Percentiles rank a stretch among this genome's conserved stretches.
Evolutionary conservation across 2,329 filamentous ascomycete genomes (phyloP).

Genomic region (Clarireedia monteithiana): DNA sequence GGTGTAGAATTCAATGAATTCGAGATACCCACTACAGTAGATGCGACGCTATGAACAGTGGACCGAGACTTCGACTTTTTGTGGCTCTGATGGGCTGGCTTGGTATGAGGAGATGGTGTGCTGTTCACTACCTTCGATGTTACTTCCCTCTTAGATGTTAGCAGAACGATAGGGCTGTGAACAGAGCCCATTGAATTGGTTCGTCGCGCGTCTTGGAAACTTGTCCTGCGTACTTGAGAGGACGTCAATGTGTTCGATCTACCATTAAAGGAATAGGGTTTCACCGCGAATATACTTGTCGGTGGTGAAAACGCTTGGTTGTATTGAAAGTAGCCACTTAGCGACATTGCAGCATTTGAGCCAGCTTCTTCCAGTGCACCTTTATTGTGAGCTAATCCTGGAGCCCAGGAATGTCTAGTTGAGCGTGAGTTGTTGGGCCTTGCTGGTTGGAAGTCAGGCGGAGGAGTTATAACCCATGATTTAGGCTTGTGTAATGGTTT

Average conservation of each 20-base stretch:
- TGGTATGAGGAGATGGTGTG: constrained; percentile 1
- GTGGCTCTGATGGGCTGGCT: neutral
- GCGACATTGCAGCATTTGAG: constrained; percentile 4
- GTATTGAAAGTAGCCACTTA: constrained; percentile 11
- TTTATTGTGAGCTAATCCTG: neutral
- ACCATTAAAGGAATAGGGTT: neutral
- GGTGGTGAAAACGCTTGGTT: neutral
- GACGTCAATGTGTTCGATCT: neutral
- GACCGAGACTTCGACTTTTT: constrained; percentile 1
- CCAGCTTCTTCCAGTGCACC: constrained; percentile 6
- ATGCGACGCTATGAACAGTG: constrained; percentile 2
- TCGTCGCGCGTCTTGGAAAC: neutral
- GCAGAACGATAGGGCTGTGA: neutral
- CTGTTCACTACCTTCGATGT: neutral
- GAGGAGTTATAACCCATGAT: neutral
- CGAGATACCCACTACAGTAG: neutral
- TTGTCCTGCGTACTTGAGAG: neutral
- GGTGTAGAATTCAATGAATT: constrained; percentile 1
- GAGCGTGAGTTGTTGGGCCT: neutral
- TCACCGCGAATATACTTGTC: neutral
- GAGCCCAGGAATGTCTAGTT: neutral
- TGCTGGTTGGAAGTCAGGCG: neutral
- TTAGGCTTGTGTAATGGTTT: too few species aligned
- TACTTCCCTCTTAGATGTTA: neutral
- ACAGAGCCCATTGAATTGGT: neutral